These are phyloP conservation scores for Pycnococcus provasolii DNA, from an alignment of 139 green algal species.

Conservation along the genomic window DNA sequence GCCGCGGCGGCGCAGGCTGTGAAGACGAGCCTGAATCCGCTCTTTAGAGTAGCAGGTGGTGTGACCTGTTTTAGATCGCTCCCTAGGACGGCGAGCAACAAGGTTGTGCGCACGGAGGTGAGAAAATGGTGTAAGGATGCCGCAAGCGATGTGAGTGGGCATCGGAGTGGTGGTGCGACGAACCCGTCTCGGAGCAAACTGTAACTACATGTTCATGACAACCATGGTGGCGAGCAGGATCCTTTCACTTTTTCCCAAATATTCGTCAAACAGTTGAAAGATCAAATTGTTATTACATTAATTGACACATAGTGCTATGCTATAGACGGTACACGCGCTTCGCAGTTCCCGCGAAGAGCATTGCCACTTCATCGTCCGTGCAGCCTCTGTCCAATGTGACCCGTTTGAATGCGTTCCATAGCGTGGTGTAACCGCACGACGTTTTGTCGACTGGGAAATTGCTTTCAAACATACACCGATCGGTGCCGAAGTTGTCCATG, in stretches of 20 bases:
- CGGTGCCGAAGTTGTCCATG: neutral
- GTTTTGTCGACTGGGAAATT: neutral
- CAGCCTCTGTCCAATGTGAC: neutral
- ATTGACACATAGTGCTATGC: too few species aligned
- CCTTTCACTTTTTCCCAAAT: too few species aligned
- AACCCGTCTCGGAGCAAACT: too few species aligned
- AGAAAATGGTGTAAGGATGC: too few species aligned
- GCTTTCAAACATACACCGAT: neutral
- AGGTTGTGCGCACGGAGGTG: slow-evolving; percentile 60
- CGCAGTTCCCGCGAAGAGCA: neutral
- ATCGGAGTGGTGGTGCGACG: too few species aligned
- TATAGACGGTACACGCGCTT: slow-evolving; percentile 1
- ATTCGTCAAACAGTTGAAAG: too few species aligned
- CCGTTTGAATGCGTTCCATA: slow-evolving; percentile 1
- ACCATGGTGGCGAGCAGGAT: too few species aligned
- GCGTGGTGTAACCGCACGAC: neutral
- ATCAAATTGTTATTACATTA: too few species aligned
- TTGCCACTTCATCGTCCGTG: neutral
- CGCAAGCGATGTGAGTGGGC: too few species aligned
- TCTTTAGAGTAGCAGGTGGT: slow-evolving; percentile 64
- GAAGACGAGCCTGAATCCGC: slow-evolving; percentile 63
- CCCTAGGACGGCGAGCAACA: slow-evolving; percentile 78
- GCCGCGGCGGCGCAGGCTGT: slow-evolving; percentile 38
- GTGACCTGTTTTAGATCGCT: slow-evolving; percentile 48
- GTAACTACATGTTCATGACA: too few species aligned